phyloP scores from a whole-genome alignment of 768 basidiomycete species.

The Lactarius quietus region DNA sequence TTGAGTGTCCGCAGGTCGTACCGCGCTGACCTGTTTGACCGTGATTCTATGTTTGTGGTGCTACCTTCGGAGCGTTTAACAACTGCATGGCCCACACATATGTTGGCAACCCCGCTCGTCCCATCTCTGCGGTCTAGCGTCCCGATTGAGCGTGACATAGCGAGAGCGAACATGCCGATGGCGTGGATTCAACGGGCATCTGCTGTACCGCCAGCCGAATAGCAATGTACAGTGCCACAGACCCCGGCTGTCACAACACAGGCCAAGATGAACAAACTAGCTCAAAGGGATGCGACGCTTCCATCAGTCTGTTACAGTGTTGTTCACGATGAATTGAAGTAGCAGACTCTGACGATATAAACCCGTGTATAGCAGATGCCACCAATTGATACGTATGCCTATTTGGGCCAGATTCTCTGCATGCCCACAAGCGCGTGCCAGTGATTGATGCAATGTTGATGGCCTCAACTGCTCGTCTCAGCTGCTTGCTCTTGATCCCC shows the following conservation, averaged over 20 bases:
- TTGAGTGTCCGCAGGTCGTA: neutral
- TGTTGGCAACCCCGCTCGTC: neutral
- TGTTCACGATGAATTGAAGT: neutral
- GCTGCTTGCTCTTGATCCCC: conserved; percentile 1
- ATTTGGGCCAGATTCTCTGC: neutral
- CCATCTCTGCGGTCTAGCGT: neutral
- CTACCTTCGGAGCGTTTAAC: neutral
- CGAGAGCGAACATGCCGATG: neutral
- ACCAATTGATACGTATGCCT: neutral
- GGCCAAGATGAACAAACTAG: neutral
- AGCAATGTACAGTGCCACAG: neutral
- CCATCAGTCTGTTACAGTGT: neutral
- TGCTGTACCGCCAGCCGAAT: neutral
- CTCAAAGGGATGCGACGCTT: neutral
- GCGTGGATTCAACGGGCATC: neutral
- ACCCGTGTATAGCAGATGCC: neutral
- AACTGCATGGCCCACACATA: neutral
- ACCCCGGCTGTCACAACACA: neutral
- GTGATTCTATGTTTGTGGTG: neutral
- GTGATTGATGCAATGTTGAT: neutral
- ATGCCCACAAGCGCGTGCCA: neutral
- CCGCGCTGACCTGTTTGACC: neutral
- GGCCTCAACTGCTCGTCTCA: neutral
- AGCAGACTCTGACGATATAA: neutral
- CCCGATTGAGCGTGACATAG: neutral